phyloP scores from a whole-genome alignment of 2,329 filamentous ascomycete species.

The Verticillium nubilum region DNA sequence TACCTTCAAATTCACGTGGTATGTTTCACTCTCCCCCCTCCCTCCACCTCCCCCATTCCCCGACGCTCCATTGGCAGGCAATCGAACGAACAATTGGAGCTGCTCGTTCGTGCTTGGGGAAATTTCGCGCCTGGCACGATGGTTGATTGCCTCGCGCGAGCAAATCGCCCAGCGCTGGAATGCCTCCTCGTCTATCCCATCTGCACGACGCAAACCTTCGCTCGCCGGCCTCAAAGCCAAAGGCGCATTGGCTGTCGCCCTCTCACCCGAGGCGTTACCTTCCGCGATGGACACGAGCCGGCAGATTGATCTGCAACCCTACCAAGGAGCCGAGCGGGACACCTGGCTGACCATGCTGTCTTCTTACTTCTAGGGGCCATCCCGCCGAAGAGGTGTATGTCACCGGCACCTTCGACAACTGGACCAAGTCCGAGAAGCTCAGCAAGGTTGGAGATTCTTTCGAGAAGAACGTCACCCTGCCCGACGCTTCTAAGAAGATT shows the following conservation, averaged over 20 bases:
- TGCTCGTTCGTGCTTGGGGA: neutral
- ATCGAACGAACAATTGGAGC: neutral
- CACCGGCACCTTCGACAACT: conserved; percentile 92
- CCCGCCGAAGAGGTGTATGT: conserved; percentile 84
- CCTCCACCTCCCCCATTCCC: neutral
- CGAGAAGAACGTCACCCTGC: conserved; percentile 73
- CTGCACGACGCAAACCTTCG: neutral
- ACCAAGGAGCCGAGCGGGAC: neutral
- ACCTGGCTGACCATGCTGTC: conserved; percentile 7
- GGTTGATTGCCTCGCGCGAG: neutral
- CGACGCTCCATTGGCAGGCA: neutral
- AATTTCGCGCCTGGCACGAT: conserved; percentile 2
- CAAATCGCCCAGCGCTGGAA: neutral
- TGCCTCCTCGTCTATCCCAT: neutral
- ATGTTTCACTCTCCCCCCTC: conserved; percentile 2
- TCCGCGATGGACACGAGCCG: neutral
- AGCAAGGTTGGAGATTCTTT: conserved; percentile 70
- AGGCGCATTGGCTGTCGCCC: neutral
- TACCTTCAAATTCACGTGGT: conserved; percentile 13
- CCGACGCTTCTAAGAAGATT: conserved; percentile 64
- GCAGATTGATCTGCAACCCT: neutral
- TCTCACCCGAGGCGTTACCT: neutral
- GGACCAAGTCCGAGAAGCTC: conserved; percentile 81
- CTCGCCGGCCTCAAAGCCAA: neutral
- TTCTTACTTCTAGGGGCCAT: conserved; percentile 62